Base-by-base conservation (phyloP, 495 filamentous ascomycete species). In the Podospora pseudopauciseta region DNA sequence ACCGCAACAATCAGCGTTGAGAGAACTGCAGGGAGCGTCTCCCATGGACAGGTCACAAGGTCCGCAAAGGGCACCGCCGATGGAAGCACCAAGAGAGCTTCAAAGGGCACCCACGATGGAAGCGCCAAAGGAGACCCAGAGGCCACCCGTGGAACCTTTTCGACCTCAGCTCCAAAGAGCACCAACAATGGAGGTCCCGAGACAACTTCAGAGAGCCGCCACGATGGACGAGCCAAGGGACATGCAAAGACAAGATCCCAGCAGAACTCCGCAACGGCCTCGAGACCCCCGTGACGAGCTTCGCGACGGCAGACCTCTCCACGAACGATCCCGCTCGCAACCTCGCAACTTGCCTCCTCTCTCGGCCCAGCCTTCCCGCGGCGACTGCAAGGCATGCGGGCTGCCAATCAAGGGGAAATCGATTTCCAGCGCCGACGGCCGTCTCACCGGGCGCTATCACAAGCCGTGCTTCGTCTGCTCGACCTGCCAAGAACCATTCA, bases 381-480 rank as follows among this genome's bases (percentile, higher is more conserved):
- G 93, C 7, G 87, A 85, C 60, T 99, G 95, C 78, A 90, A 92
- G 65, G 92, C 91, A 3, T 99, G 95, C 76, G 82, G 86, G 30
- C 83, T 90, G 66, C 78, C 81, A 7, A 99, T 99, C 73, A 86
- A 85, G 57, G 95, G 95, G 20, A 97, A 97, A 76, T 97, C 94
- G 0, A 88, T 99, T 60, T 95, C 93, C 30, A 95, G 92, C 16
- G 93, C 94, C 1, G 95, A 97, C 70, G 96, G 96, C 23, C 90
- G 94, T 58, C 84, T 99, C 4, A 96, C 94, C 2, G 95, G 95
- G 0, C 88, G 93, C 49, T 99, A 97, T 73, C 95, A 99, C 78
- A 93, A 94, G 71, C 84, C 88, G 16, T 99, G 95, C 74, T 98
- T 99, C 76, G 91, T 94, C 4, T 99, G 95, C 82, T 87, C 86